Base-by-base conservation (phyloP, 768 basidiomycete genomes). In the Mycena olivaceomarginata region DNA sequence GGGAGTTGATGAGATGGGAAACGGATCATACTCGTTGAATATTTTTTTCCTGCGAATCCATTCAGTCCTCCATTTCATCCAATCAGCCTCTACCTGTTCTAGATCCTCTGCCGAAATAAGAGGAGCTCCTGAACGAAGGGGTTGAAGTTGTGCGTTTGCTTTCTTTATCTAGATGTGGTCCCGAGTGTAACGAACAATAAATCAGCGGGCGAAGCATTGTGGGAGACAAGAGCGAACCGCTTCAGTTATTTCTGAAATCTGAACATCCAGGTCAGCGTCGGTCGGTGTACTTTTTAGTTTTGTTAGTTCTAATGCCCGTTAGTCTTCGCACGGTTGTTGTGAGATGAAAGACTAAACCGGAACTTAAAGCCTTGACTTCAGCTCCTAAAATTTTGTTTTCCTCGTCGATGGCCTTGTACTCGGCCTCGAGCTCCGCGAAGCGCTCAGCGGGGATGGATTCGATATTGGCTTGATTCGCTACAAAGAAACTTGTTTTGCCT, bases 401-500 rank as follows among this genome's bases (percentile, higher is more conserved):
- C 75, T 94, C 95, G 62, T 92, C 91, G 15, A 92, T 82, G 5
- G 84, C 78, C 72, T 91, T 91, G 72, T 90, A 87, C 79, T 96
- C 93, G 0, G 83, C 83, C 78, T 95, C 92, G 12, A 97, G 89
- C 2, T 85, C 85, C 15, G 90, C 85, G 39, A 96, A 86, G 71
- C 93, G 91, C 63, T 92, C 92, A 0, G 91, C 84, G 7, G 93
- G 91, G 70, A 96, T 88, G 31, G 92, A 88, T 40, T 93, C 91
- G 68, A 96, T 88, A 39, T 92, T 92, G 20, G 90, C 90, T 85
- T 98, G 95, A 77, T 97, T 97, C 46, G 92, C 92, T 15, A 97
- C 96, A 81, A 96, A 98, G 83, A 98, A 94, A 0, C 93, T 93
- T 3, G 93, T 94, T 85, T 98, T 97, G 12, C 95, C 96, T 97